phyloP scores from a whole-genome alignment of 2,329 filamentous ascomycete species.

The Aaosphaeria pasadenensis region DNA sequence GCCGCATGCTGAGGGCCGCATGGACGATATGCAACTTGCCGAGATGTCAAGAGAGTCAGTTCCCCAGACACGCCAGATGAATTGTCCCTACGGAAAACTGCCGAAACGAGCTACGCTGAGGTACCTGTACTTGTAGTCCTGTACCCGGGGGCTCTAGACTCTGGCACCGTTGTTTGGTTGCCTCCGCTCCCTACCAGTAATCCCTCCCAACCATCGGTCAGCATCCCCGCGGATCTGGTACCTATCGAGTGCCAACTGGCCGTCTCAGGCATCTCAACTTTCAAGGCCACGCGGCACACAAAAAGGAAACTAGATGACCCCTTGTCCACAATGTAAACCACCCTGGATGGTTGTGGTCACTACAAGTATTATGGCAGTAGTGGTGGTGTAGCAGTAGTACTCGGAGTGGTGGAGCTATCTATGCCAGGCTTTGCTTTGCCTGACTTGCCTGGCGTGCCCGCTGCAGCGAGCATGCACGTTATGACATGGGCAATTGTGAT shows the following conservation, averaged over 20 bases:
- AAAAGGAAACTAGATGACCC: background rate
- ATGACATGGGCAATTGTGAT: constrained; percentile 12
- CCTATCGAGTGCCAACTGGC: background rate
- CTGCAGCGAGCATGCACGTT: constrained; percentile 2
- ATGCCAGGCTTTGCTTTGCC: constrained; percentile 1
- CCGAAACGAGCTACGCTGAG: too few species aligned
- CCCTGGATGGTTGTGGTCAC: constrained; percentile 1
- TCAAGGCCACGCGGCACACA: background rate
- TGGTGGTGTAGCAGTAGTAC: too few species aligned
- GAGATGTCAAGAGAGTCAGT: background rate
- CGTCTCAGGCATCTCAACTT: background rate
- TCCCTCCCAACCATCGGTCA: background rate
- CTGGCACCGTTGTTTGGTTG: background rate
- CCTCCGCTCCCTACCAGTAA: background rate
- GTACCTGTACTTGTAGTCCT: too few species aligned
- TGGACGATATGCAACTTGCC: background rate
- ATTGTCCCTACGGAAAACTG: too few species aligned
- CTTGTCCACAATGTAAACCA: too few species aligned
- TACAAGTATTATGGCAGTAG: too few species aligned
- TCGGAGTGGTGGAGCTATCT: background rate
- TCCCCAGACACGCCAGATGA: background rate
- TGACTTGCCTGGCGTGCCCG: constrained; percentile 3
- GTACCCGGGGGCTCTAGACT: background rate
- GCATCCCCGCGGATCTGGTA: background rate
- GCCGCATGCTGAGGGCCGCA: background rate